A percentile compares a stretch with the other conserved stretches of the same genome.
Conservation (phyloP, 768 basidiomycete species). For the Termitomyces bulborhizus region DNA sequence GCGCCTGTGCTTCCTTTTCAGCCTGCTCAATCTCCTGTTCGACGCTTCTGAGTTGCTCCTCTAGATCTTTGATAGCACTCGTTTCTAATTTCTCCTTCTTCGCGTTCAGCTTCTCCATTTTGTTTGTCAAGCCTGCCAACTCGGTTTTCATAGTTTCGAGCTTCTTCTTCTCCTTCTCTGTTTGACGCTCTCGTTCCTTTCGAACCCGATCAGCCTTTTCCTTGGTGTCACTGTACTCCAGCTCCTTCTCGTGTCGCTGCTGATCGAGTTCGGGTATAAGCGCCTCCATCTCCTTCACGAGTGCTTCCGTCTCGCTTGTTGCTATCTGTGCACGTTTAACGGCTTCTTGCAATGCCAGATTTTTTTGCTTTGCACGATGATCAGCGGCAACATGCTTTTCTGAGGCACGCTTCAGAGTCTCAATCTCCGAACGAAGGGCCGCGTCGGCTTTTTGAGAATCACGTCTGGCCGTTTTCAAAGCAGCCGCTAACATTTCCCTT, state of each 20-base stretch:
- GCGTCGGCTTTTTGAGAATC: slow-evolving; percentile 84
- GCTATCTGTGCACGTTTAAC: slow-evolving; percentile 69
- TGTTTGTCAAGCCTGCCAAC: slow-evolving; percentile 45
- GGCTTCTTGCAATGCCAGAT: slow-evolving; percentile 83
- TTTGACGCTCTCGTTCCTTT: slow-evolving; percentile 39
- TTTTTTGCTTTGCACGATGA: slow-evolving; percentile 78
- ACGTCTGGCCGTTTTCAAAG: slow-evolving; percentile 72
- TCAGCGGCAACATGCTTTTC: slow-evolving; percentile 77
- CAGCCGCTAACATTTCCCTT: slow-evolving; percentile 56
- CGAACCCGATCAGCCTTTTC: slow-evolving; percentile 40
- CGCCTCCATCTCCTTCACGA: slow-evolving; percentile 39
- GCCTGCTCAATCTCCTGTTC: slow-evolving; percentile 52
- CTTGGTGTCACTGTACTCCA: slow-evolving; percentile 35
- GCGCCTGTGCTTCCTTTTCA: slow-evolving; percentile 24
- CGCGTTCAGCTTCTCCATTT: slow-evolving; percentile 59
- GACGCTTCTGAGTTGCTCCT: slow-evolving; percentile 56
- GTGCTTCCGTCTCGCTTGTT: slow-evolving; percentile 40
- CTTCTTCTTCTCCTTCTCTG: slow-evolving; percentile 42
- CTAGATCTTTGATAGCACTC: slow-evolving; percentile 55
- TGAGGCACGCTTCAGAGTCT: slow-evolving; percentile 72
- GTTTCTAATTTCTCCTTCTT: slow-evolving; percentile 66
- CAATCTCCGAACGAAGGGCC: slow-evolving; percentile 76
- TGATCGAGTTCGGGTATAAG: slow-evolving; percentile 35
- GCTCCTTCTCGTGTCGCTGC: slow-evolving; percentile 34
- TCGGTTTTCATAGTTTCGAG: slow-evolving; percentile 55